These are phyloP conservation scores for Aspergillus fischeri DNA, from an alignment of 2,329 filamentous ascomycete genomes.

Conservation along the genomic window DNA sequence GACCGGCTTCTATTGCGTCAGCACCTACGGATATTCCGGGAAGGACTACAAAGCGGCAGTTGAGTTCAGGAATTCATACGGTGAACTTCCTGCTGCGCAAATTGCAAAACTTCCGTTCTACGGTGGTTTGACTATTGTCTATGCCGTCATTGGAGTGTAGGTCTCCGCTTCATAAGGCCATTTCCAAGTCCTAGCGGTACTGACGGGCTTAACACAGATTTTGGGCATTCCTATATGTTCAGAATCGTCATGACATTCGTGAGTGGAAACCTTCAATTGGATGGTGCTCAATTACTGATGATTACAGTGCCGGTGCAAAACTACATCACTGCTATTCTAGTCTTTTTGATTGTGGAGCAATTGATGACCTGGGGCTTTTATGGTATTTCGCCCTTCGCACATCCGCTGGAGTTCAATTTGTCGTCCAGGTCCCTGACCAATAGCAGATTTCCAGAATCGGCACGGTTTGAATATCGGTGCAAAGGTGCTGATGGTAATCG, in stretches of 20 bases:
- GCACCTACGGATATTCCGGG: conserved; percentile 66
- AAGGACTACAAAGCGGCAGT: conserved; percentile 73
- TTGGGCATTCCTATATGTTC: conserved; percentile 94
- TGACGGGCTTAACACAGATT: conserved; percentile 50
- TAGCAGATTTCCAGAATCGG: conserved; percentile 80
- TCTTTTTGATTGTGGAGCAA: conserved; percentile 94
- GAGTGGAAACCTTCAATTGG: conserved; percentile 27
- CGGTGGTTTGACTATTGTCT: conserved; percentile 87
- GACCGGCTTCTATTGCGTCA: conserved; percentile 94
- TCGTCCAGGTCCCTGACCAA: conserved; percentile 30
- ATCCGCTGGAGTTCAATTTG: not conserved
- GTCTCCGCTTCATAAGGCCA: conserved; percentile 21
- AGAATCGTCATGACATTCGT: conserved; percentile 88
- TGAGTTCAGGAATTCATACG: conserved; percentile 93
- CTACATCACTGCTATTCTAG: conserved; percentile 94
- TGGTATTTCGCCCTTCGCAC: conserved; percentile 47
- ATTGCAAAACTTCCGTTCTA: conserved; percentile 98
- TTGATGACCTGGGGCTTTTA: conserved; percentile 99
- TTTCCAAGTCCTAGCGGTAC: conserved; percentile 3
- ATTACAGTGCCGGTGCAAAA: conserved; percentile 83
- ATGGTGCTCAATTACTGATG: conserved; percentile 28
- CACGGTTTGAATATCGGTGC: conserved; percentile 78
- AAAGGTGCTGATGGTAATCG: conserved; percentile 82
- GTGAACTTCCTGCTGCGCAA: conserved; percentile 89
- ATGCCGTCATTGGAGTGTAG: conserved; percentile 75